Base-by-base conservation (phyloP, 768 basidiomycete genomes). In the Calocera cornea region DNA sequence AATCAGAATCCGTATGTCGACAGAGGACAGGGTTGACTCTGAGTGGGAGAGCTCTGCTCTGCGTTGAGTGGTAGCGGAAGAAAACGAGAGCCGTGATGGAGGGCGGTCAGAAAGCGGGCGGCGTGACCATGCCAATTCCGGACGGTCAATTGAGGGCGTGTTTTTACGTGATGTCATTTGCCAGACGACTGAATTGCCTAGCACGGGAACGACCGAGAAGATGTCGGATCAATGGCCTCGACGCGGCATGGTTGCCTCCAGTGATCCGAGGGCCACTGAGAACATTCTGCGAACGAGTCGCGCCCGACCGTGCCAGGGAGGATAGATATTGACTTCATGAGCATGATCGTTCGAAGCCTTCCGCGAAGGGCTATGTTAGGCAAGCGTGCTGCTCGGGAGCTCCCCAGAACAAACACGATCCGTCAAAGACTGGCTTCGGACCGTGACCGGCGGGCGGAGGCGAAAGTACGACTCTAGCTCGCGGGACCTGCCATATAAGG, bases 121-220 rank as follows among this genome's bases (percentile, higher is more conserved):
- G 54, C 54, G 54, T 60, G 54, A 60, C 22, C 14, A 60, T 10
- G 24, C 31, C 54, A 16, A 19, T 29, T 60, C 24, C 31, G 54
- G n/a, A n/a, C n/a, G n/a, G 22, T 27, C 24, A 60, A 60, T 16
- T 29, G 54, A 60, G 27, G 54, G 54, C 54, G 54, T 60, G 19
- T 60, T 47, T 47, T 60, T 60, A 60, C 54, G 54, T 60, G 54
- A 60, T 27, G 54, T 60, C 24, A 60, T 60, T 27, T 27, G 54
- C 31, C 24, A 27, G 14, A 29, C 16, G 31, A 60, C 16, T 60
- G 27, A 60, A 33, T 60, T 60, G 19, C 44, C 44, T 47, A 8
- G 27, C 2, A 19, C 54, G 54, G 54, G 54, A 60, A 60, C 27
- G 31, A 27, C 11, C 27, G 27, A 60, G 54, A 60, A 60, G 54